Percentiles rank a stretch among this genome's conserved stretches.
Conservation (phyloP, 176 grass and related monocot species). For the Panicum miliaceum region DNA sequence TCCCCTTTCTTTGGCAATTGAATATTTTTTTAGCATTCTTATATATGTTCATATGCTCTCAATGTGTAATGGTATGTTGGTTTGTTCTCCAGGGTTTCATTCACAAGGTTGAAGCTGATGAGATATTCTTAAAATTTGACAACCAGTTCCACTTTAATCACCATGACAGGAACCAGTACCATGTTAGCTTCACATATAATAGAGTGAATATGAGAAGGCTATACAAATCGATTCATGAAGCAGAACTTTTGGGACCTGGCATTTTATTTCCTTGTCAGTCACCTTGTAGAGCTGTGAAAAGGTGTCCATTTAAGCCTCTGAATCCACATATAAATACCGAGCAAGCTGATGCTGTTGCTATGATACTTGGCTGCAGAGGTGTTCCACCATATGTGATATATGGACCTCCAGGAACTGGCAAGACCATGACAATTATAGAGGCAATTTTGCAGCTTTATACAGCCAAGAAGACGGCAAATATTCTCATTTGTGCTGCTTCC, state of each 20-base stretch:
- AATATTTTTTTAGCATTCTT: conserved; percentile 37
- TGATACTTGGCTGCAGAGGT: conserved; percentile 84
- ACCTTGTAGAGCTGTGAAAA: conserved; percentile 50
- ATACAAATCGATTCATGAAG: conserved; percentile 67
- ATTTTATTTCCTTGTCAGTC: conserved; percentile 65
- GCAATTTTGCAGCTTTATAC: conserved; percentile 82
- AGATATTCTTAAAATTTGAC: conserved; percentile 87
- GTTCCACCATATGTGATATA: conserved; percentile 78
- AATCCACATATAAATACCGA: conserved; percentile 74
- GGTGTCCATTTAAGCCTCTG: conserved; percentile 53
- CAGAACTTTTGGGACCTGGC: conserved; percentile 52
- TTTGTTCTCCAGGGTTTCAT: conserved; percentile 81
- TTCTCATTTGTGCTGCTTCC: conserved; percentile 91
- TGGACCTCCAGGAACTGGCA: conserved; percentile 91
- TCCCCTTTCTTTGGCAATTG: conserved; percentile 15
- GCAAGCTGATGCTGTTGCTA: conserved; percentile 70
- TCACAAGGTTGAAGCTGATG: conserved; percentile 88
- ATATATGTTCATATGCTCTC: conserved; percentile 35
- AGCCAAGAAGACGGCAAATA: conserved; percentile 53
- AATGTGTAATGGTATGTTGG: conserved; percentile 26
- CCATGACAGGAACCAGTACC: conserved; percentile 48
- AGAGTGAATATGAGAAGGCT: conserved; percentile 87
- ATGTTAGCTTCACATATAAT: conserved; percentile 92
- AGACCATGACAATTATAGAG: conserved; percentile 87
- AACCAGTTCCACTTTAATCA: conserved; percentile 52